Base-by-base conservation (phyloP, 108 stramenopile genomes). In the Pseudonitzschia multiseries region DNA sequence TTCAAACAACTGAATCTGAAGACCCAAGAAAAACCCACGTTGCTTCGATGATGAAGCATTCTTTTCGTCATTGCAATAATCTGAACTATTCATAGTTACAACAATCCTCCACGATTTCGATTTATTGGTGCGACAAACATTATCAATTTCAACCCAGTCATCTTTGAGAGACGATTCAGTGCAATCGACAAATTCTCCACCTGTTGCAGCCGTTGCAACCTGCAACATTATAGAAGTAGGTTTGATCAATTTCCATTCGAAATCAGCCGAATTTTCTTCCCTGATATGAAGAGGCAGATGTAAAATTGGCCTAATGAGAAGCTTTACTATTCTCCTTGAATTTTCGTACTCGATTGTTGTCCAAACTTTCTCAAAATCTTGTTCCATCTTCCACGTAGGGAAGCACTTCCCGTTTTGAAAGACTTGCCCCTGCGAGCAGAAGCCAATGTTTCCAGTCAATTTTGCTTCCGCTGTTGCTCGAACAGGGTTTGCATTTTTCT, bases 111-210 rank as follows among this genome's bases (percentile, higher is more conserved):
- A 89, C 31, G 17, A 65, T 71, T 87, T 89, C 14, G 86, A 83
- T 74, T 80, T 81, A 53, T 86, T 81, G 32, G 80, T 74, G 4
- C 73, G 66, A 15, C n/a, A 44, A 67, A 89, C 76, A 21, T 84
- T 72, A 13, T 40, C 66, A 50, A 76, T 36, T 5, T 56, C 66
- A 14, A 56, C 31, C 83, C 86, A 86, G 27, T 82, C 41, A 41
- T 43, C 63, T 29, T 62, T 5, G 8, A 64, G 63, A 40, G 26
- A 12, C 24, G 72, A 46, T 40, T 67, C 60, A 8, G 46, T 54
- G 50, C 83, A 74, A 69, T 88, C 80, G 22, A 90, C 80, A 68
- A 88, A 90, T 42, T 79, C 77, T 26, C 86, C 89, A 32, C 87
- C 87, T 24, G 79, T 73, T 18, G 84, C 29, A 8, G 74, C 70